Evolutionary conservation across 768 basidiomycete species (phyloP), one percentile per base, ranked within the genome.

Genomic region (Dentipellis sp.): DNA sequence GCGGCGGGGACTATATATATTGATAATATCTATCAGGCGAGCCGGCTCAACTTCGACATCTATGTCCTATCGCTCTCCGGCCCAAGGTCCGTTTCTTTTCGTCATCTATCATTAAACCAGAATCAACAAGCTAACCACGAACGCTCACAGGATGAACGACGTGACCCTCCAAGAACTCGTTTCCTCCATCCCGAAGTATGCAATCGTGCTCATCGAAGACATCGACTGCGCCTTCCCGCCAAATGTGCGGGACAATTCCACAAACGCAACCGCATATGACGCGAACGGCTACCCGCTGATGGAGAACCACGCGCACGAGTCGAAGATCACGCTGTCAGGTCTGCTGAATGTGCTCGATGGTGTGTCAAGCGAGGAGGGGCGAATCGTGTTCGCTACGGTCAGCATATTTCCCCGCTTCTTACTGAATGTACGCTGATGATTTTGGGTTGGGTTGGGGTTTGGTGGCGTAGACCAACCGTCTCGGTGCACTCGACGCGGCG

Each of bases 321-420:
- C 69, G 1, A 63, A 66, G 1, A 76, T 82, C 29, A 82, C 80
- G 1, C 70, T 84, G 10, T 79, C 77, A 1, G 80, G 80, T 0
- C 64, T 83, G 10, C 62, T 84, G 34, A 84, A 84, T 62, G 77
- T 81, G 7, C 68, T 83, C 19, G 81, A 84, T 61, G 81, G 82
- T 3, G 76, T 81, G 11, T 78, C 78, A 3, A 80, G 79, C 63
- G 80, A 83, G 58, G 81, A 82, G 62, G 82, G 82, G 10, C 79
- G 78, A 57, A 65, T 84, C 14, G 78, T 82, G 60, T 82, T 84
- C 55, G 80, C 80, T 0, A 84, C 82, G 10, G 78, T 78, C 48
- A 48, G 75, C 59, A 12, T 17, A 4, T 49, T n/a, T 40, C 3
- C 42, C 50, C 16, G 42, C 12, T 10, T 37, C n/a, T 72, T 79